phyloP scores from a whole-genome alignment of 306 rosid species.

The Sphenostylis stenocarpa region DNA sequence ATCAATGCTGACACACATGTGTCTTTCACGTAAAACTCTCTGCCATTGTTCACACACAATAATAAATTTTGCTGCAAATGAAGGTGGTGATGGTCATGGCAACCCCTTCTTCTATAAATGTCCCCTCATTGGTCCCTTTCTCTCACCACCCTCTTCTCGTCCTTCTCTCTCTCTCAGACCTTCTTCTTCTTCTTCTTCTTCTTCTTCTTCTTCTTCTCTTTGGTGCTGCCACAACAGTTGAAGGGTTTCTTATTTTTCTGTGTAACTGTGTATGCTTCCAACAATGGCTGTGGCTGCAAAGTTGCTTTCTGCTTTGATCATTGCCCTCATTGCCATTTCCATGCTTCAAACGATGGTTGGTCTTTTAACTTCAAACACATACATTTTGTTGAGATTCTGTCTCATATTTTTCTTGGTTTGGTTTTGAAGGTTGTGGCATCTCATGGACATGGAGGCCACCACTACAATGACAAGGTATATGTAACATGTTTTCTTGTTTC shows the following conservation, averaged over 20 bases:
- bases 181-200: background rate
- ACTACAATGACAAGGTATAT: conserved; percentile 44
- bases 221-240: background rate
- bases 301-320: conserved; percentile 44
- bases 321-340: conserved; percentile 66
- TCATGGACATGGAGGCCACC: conserved; percentile 65
- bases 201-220: background rate
- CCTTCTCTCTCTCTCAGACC: background rate
- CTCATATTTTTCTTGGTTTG: background rate
- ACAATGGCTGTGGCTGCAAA: conserved; percentile 63
- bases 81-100: conserved; percentile 8
- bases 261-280: background rate
- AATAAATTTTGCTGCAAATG: conserved; percentile 16
- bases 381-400: background rate
- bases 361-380: background rate
- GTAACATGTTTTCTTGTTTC: background rate
- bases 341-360: conserved; percentile 69
- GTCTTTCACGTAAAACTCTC: conserved; percentile 1
- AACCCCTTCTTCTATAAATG: conserved; percentile 46
- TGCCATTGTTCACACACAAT: conserved; percentile 17
- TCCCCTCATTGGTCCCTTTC: conserved; percentile 15
- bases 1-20: conserved; percentile 26
- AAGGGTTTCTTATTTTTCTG: background rate
- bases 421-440: conserved; percentile 63
- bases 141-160: conserved; percentile 21